These are phyloP conservation scores for Thraustochytrium sp. DNA, from an alignment of 352 stramenopile species.

Conservation along the genomic window DNA sequence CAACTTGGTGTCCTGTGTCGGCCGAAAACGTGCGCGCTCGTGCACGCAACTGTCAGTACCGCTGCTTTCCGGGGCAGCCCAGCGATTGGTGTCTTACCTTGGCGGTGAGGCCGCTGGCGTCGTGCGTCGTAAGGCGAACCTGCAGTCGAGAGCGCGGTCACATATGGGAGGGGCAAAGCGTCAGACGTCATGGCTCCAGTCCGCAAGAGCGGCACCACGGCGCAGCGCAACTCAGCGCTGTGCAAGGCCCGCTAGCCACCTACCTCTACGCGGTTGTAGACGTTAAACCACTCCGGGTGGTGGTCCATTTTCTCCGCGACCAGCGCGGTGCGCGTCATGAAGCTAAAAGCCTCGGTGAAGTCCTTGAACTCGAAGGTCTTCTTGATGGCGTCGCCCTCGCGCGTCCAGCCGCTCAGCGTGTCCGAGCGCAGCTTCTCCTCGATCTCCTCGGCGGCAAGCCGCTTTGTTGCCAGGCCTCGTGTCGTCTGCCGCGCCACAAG, in stretches of 20 bases:
- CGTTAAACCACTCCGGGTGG: slow-evolving; percentile 98
- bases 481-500: too few species aligned
- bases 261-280: slow-evolving; percentile 94
- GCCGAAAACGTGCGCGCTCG: background rate
- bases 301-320: slow-evolving; percentile 83
- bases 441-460: background rate
- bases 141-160: too few species aligned
- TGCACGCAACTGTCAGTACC: too few species aligned
- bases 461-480: background rate
- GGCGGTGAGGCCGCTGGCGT: slow-evolving; percentile 81
- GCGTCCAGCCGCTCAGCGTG: background rate
- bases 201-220: too few species aligned
- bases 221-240: too few species aligned
- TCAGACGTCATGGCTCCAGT: too few species aligned
- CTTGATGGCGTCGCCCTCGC: slow-evolving; percentile 63
- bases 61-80: too few species aligned
- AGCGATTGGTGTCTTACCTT: slow-evolving; percentile 55
- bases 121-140: slow-evolving; percentile 81
- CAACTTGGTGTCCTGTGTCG: slow-evolving; percentile 51
- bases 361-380: slow-evolving; percentile 72
- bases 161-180: too few species aligned
- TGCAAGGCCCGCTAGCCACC: too few species aligned
- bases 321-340: slow-evolving; percentile 67
- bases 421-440: background rate
- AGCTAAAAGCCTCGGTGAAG: slow-evolving; percentile 69